Evolutionary conservation across 805 yeast species (phyloP).

Genomic region (Pichia pseudocactophila): DNA sequence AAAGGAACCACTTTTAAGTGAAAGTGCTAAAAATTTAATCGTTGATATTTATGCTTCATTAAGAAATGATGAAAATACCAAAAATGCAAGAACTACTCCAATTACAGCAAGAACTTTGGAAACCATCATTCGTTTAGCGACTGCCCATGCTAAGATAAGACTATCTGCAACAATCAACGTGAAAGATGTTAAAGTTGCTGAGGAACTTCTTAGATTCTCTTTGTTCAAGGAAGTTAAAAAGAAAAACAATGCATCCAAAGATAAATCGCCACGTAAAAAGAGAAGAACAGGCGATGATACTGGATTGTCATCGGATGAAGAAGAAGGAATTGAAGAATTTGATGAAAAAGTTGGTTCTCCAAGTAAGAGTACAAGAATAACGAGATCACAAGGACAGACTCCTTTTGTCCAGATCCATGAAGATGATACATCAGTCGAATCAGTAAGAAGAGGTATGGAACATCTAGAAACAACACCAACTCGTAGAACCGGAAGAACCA

Average conservation of each 20-base stretch:
- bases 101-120: conserved; percentile 98
- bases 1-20: conserved; percentile 73
- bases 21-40: conserved; percentile 70
- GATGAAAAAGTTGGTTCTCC: conserved; percentile 12
- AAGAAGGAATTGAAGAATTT: conserved; percentile 11
- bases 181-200: conserved; percentile 80
- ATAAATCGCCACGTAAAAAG: conserved; percentile 30
- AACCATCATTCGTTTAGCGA: conserved; percentile 85
- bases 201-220: conserved; percentile 74
- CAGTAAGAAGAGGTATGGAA: conserved; percentile 20
- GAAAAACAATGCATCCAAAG: conserved; percentile 22
- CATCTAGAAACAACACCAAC: conserved; percentile 12
- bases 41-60: conserved; percentile 72
- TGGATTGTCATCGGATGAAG: conserved; percentile 15
- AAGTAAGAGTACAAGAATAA: not conserved
- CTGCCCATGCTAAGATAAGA: conserved; percentile 97
- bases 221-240: conserved; percentile 59
- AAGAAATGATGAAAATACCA: conserved; percentile 61
- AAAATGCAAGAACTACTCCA: conserved; percentile 76
- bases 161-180: conserved; percentile 65
- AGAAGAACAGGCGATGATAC: conserved; percentile 20
- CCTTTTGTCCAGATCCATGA: conserved; percentile 16
- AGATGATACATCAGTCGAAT: conserved; percentile 19
- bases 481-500: not conserved
- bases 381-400: conserved; percentile 9